A percentile compares a stretch with the other conserved stretches of the same genome.
Evolutionary conservation across 768 basidiomycete genomes (phyloP).

Genomic region (Hypholoma fasciculare): DNA sequence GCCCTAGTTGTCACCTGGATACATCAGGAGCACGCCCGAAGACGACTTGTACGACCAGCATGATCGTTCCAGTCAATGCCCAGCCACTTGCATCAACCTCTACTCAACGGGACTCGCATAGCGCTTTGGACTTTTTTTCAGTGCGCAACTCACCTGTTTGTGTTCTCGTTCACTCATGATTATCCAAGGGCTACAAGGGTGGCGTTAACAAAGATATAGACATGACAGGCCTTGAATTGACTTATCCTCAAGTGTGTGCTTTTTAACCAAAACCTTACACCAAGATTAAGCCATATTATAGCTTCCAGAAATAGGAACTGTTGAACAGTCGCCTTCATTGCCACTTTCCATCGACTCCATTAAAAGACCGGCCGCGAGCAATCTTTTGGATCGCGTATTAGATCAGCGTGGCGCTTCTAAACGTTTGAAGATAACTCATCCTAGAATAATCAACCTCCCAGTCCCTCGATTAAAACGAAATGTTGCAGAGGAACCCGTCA

Average conservation of each 20-base stretch:
- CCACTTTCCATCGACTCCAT: too few relatives aligned
- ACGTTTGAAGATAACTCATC: conserved; percentile 12
- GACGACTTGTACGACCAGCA: not conserved
- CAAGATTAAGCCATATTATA: not conserved
- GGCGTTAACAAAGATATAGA: conserved; percentile 5
- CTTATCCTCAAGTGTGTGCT: conserved; percentile 12
- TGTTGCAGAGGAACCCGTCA: too few relatives aligned
- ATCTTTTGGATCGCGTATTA: not conserved
- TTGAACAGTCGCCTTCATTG: not conserved
- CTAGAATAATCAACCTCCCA: not conserved
- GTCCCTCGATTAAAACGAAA: too few relatives aligned
- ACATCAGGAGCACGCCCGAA: not conserved
- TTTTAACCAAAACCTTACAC: too few relatives aligned
- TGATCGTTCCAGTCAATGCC: not conserved
- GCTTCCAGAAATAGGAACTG: not conserved
- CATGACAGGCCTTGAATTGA: conserved; percentile 4
- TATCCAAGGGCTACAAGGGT: not conserved
- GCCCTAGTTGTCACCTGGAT: conserved; percentile 7
- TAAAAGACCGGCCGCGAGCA: too few relatives aligned
- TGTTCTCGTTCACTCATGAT: not conserved
- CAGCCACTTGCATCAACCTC: not conserved
- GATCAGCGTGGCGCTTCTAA: conserved; percentile 2
- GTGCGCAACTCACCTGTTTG: not conserved
- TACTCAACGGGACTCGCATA: not conserved
- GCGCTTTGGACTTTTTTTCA: not conserved